Evolutionary conservation across 805 yeast species (phyloP).

Genomic region (Candida sithepensis): DNA sequence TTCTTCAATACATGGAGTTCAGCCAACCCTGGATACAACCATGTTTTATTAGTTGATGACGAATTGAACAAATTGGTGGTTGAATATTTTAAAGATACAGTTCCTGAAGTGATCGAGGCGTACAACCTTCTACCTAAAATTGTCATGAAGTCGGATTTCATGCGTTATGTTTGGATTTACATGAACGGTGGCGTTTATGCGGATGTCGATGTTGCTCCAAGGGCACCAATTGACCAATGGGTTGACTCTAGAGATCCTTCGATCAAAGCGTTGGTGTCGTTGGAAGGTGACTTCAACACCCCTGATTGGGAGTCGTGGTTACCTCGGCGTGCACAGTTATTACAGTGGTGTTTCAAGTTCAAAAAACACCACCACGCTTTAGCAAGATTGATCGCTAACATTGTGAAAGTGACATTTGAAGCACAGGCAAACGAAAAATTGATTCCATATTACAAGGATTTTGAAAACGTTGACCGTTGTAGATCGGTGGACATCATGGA

Average conservation of each 20-base stretch:
- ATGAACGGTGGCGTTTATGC: slow-evolving; percentile 52
- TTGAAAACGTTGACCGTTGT: slow-evolving; percentile 29
- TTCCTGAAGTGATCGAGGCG: slow-evolving; percentile 46
- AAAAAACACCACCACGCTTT: slow-evolving; percentile 55
- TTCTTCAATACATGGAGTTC: slow-evolving; percentile 10
- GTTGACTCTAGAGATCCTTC: slow-evolving; percentile 41
- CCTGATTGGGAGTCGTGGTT: slow-evolving; percentile 42
- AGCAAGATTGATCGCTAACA: slow-evolving; percentile 44
- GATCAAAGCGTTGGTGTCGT: slow-evolving; percentile 43
- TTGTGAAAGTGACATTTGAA: slow-evolving; percentile 41
- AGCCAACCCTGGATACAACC: slow-evolving; percentile 16
- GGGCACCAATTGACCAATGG: slow-evolving; percentile 49
- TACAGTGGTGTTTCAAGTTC: slow-evolving; percentile 51
- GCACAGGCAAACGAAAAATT: slow-evolving; percentile 31
- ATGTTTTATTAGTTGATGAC: slow-evolving; percentile 10
- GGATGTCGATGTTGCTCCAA: slow-evolving; percentile 43
- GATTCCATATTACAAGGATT: slow-evolving; percentile 11
- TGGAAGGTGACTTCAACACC: slow-evolving; percentile 45
- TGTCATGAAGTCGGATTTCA: slow-evolving; percentile 46
- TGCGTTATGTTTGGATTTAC: slow-evolving; percentile 44
- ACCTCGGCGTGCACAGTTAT: slow-evolving; percentile 45
- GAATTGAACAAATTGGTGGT: slow-evolving; percentile 6
- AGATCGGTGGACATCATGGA: slow-evolving; percentile 37
- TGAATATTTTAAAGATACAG: slow-evolving; percentile 11
- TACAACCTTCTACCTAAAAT: slow-evolving; percentile 45